Base-by-base conservation (phyloP, 2,329 filamentous ascomycete genomes). In the Trichophyton rubrum region DNA sequence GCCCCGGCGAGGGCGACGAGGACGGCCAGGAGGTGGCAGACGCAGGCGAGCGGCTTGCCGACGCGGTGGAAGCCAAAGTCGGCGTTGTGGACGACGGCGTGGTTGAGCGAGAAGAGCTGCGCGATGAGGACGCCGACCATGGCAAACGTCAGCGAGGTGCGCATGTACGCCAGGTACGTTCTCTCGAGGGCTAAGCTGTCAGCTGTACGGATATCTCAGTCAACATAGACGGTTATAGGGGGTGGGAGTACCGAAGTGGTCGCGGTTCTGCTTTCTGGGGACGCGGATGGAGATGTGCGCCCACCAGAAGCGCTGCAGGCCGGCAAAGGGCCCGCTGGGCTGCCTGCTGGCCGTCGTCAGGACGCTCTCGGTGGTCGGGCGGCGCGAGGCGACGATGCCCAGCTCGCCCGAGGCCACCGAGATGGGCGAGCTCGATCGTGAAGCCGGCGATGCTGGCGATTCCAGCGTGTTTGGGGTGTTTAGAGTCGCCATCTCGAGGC, bases 221-320 rank as follows among this genome's bases (percentile, higher is more conserved):
- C 7, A 9, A 35, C 8, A 27, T 9, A 24, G n/a, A n/a, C n/a
- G n/a, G n/a, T n/a, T n/a, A n/a, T n/a, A n/a, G n/a, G n/a, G n/a
- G n/a, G n/a, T n/a, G n/a, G n/a, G n/a, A 33, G 1, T 8, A 76
- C 74, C 74, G 60, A 73, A 73, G 66, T 76, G 71, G 65, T 76
- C 74, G 3, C 74, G 69, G 64, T 75, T 75, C 27, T 68, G 72
- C 62, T 73, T 73, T 58, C 74, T 72, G 9, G 72, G 64, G 13
- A 76, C 73, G 0, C 69, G 71, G 63, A 75, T 55, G 3, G 67
- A 69, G 6, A 76, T 69, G 64, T 75, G 62, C n/a, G 73, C 95
- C 85, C 64, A 86, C 89, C 74, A 99, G 93, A 47, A 97, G 82
- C 68, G 92, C 83, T 61, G 84, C 77, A 75, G 90, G 89, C 65